Percentiles rank a stretch among this genome's conserved stretches.
Conservation (phyloP, 371 early-diverging fungal genomes). For the Funneliformis caledonium region DNA sequence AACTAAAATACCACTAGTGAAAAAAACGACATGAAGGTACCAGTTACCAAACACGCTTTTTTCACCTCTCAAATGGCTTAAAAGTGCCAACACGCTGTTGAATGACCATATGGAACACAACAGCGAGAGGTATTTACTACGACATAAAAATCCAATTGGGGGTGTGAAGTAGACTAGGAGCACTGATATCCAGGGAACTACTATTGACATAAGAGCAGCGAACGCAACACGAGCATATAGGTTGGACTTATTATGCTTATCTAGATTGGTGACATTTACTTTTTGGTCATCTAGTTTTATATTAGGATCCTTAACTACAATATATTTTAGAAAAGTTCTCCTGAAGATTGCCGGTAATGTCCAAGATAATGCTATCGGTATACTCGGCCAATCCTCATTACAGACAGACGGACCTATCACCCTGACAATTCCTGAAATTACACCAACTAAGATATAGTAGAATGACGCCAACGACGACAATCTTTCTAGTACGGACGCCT, state of each 20-base stretch:
- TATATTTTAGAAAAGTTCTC: neutral
- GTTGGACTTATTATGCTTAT: neutral
- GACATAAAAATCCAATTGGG: slow-evolving; percentile 17
- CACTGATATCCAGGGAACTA: slow-evolving; percentile 20
- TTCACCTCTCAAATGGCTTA: neutral
- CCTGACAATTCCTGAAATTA: neutral
- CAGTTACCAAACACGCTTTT: neutral
- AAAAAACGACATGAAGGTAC: neutral
- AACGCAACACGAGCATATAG: neutral
- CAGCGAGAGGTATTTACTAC: neutral
- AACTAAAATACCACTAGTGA: neutral
- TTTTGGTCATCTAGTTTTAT: neutral
- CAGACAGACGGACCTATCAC: neutral
- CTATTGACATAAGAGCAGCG: neutral
- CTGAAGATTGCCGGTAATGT: slow-evolving; percentile 16
- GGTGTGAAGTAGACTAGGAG: slow-evolving; percentile 10
- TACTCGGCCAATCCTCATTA: slow-evolving; percentile 9
- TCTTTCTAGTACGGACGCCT: neutral
- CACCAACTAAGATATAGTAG: slow-evolving; percentile 11
- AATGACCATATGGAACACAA: slow-evolving; percentile 22
- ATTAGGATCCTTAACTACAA: neutral
- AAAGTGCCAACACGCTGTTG: neutral
- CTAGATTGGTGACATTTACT: neutral
- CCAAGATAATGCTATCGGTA: slow-evolving; percentile 3
- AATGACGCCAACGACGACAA: slow-evolving; percentile 3